Percentiles rank a stretch among this genome's conserved stretches.
Evolutionary conservation across 2,329 filamentous ascomycete species (phyloP).

Genomic region (Beauveria sp.): DNA sequence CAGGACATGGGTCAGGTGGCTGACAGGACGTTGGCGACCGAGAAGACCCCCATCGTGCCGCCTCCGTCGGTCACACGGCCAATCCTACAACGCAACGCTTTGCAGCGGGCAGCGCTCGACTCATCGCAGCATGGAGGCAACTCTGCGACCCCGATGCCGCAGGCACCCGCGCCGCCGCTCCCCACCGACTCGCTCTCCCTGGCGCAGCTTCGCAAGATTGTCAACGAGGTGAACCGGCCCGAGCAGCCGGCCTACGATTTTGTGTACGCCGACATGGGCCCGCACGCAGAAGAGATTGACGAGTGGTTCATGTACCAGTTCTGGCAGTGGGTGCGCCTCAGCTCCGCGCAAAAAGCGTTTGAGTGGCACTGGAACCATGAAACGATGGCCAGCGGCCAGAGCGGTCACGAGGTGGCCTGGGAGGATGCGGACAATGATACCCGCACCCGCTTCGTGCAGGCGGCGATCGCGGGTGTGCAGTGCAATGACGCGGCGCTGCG

Average conservation of each 20-base stretch:
- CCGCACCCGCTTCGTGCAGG: slow-evolving; percentile 49
- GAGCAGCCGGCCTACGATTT: slow-evolving; percentile 80
- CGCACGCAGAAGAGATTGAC: slow-evolving; percentile 81
- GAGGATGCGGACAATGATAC: slow-evolving; percentile 51
- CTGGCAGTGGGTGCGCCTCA: slow-evolving; percentile 73
- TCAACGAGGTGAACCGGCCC: slow-evolving; percentile 62
- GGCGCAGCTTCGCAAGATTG: slow-evolving; percentile 63
- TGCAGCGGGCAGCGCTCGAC: slow-evolving; percentile 17
- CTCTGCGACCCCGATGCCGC: slow-evolving; percentile 14
- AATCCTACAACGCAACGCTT: slow-evolving; percentile 24
- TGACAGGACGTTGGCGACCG: slow-evolving; percentile 25
- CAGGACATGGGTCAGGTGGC: slow-evolving; percentile 30
- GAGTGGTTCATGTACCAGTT: slow-evolving; percentile 96
- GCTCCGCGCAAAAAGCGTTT: slow-evolving; percentile 69
- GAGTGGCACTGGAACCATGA: slow-evolving; percentile 64
- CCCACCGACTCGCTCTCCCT: slow-evolving; percentile 66
- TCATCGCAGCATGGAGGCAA: slow-evolving; percentile 17
- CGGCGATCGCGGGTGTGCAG: slow-evolving; percentile 38
- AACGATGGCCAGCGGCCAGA: not conserved
- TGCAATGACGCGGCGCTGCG: slow-evolving; percentile 41
- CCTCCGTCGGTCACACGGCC: slow-evolving; percentile 19
- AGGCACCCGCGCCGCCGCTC: slow-evolving; percentile 29
- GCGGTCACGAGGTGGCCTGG: slow-evolving; percentile 45
- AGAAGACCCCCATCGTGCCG: slow-evolving; percentile 28
- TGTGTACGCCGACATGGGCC: slow-evolving; percentile 63